These are phyloP conservation scores for Fistulina hepatica DNA, from an alignment of 1,284 basidiomycete species.

Conservation along the genomic window DNA sequence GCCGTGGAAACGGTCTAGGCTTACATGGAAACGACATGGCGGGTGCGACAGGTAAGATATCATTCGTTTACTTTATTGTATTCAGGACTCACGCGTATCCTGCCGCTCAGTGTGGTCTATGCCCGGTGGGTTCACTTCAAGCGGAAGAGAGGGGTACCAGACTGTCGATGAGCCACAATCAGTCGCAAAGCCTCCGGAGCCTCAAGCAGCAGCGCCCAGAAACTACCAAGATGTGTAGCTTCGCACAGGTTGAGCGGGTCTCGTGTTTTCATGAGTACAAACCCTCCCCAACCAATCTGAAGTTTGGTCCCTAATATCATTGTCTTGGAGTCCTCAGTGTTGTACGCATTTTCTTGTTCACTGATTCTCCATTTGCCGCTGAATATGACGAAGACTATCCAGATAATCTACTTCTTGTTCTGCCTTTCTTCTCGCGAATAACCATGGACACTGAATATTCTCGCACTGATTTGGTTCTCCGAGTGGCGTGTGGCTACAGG, in stretches of 20 bases:
- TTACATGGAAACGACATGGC: conserved; percentile 40
- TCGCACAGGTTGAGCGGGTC: no score
- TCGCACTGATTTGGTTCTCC: conserved; percentile 63
- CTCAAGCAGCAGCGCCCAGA: conserved; percentile 27
- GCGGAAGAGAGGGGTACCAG: conserved; percentile 58
- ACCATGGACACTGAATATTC: no score
- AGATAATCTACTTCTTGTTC: conserved; percentile 42
- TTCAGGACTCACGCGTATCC: conserved; percentile 1
- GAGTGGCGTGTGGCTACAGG: conserved; percentile 49
- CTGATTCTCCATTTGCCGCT: neutral
- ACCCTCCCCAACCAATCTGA: no score
- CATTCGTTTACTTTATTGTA: neutral
- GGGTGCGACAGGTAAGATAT: conserved; percentile 49
- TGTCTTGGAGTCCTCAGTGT: no score
- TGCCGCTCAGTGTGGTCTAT: conserved; percentile 63
- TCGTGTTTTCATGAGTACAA: no score
- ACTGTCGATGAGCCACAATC: conserved; percentile 60
- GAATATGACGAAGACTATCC: conserved; percentile 5
- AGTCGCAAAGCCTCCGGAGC: conserved; percentile 25
- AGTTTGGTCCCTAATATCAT: no score
- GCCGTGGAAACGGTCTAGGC: conserved; percentile 50
- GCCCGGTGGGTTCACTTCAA: conserved; percentile 67
- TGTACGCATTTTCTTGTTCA: neutral
- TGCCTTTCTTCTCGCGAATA: conserved; percentile 56
- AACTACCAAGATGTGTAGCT: conserved; percentile 44